Conservation (phyloP, 768 basidiomycete genomes). For the Suillus placidus region DNA sequence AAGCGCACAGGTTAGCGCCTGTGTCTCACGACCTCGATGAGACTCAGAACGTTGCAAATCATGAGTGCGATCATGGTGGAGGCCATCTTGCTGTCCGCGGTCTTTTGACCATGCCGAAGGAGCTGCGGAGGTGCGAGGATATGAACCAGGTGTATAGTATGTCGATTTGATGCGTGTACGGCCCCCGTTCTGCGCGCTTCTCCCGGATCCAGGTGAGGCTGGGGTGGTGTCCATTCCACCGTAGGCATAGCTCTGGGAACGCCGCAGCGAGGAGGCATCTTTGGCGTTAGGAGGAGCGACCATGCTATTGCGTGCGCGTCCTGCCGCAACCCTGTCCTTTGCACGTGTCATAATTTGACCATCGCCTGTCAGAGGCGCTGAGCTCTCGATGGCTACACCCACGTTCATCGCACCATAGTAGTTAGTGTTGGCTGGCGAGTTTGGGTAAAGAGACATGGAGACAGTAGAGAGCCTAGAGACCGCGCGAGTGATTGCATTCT, state of each 20-base stretch:
- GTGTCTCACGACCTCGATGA: constrained; percentile 43
- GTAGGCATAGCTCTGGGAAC: constrained; percentile 49
- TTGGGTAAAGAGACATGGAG: constrained; percentile 52
- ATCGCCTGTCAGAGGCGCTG: constrained; percentile 43
- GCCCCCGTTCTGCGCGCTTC: constrained; percentile 43
- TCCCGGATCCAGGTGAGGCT: constrained; percentile 24
- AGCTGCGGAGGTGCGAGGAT: constrained; percentile 56
- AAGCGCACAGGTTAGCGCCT: constrained; percentile 42
- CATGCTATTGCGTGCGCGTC: constrained; percentile 28
- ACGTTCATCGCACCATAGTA: constrained; percentile 28
- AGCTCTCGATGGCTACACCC: constrained; percentile 40
- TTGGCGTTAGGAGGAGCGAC: constrained; percentile 20
- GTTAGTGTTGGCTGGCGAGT: constrained; percentile 40
- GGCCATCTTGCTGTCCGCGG: constrained; percentile 37
- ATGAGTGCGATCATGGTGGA: constrained; percentile 21
- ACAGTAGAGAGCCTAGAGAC: constrained; percentile 44
- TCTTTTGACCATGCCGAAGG: constrained; percentile 36
- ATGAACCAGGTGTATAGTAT: constrained; percentile 58
- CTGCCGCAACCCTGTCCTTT: constrained; percentile 34
- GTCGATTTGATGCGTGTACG: constrained; percentile 71
- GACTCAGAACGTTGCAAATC: constrained; percentile 44
- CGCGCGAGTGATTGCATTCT: constrained; percentile 41
- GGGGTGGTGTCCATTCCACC: constrained; percentile 58
- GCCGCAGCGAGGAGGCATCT: constrained; percentile 26
- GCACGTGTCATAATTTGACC: constrained; percentile 40